A percentile compares a stretch with the other conserved stretches of the same genome.
Evolutionary conservation across 768 basidiomycete genomes (phyloP).

Genomic region (Sarcomyxa edulis): DNA sequence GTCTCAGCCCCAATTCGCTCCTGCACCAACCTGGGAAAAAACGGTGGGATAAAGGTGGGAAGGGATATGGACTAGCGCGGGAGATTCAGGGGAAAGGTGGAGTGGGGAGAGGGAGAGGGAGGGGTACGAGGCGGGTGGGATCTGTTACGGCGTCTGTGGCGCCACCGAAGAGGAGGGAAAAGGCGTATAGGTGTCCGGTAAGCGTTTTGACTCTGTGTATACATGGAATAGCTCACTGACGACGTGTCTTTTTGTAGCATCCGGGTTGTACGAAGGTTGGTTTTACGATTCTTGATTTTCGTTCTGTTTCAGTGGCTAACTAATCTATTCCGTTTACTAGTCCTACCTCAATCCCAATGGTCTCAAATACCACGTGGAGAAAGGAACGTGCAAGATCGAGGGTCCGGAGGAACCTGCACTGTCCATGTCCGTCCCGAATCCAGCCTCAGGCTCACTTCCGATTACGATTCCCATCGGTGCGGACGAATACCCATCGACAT

Average conservation of each 20-base stretch:
- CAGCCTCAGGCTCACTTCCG: too few relatives aligned
- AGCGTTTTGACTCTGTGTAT: constrained; percentile 15
- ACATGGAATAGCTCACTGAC: constrained; percentile 2
- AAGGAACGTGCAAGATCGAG: constrained; percentile 54
- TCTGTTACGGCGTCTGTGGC: too few relatives aligned
- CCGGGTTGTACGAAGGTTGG: constrained; percentile 50
- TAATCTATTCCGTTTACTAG: constrained; percentile 19
- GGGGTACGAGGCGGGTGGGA: too few relatives aligned
- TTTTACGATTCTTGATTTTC: constrained; percentile 3
- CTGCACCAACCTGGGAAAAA: too few relatives aligned
- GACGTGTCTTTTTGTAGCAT: constrained; percentile 22
- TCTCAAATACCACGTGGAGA: constrained; percentile 62
- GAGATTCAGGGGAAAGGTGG: too few relatives aligned
- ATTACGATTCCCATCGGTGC: too few relatives aligned
- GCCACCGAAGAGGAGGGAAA: constrained; percentile 29
- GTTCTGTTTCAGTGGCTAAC: constrained; percentile 6
- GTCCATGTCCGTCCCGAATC: too few relatives aligned
- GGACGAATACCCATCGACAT: too few relatives aligned
- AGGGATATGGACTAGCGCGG: too few relatives aligned
- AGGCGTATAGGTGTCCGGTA: constrained; percentile 45
- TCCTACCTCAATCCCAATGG: constrained; percentile 65
- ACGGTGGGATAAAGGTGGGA: too few relatives aligned
- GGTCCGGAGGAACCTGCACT: constrained; percentile 5
- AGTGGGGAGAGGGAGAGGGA: too few relatives aligned
- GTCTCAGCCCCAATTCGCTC: too few relatives aligned